Conservation (phyloP, 2,329 filamentous ascomycete species). For the Alternaria sp. region DNA sequence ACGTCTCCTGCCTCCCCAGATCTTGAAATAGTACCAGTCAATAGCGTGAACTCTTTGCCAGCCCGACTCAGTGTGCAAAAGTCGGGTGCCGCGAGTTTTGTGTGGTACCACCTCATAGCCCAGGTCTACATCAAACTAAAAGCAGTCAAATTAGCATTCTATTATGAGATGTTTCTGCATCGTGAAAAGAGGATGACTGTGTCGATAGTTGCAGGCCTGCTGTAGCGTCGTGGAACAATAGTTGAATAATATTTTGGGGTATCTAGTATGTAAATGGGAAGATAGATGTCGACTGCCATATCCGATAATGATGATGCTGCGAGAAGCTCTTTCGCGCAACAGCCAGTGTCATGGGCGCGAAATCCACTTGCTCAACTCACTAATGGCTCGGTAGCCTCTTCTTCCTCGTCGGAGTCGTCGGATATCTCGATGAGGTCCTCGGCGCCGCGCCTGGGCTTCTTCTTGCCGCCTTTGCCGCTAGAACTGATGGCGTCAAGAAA, state of each 20-base stretch:
- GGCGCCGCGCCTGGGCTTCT: slow-evolving; percentile 46
- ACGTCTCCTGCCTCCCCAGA: background rate
- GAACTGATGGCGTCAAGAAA: slow-evolving; percentile 71
- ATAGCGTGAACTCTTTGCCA: background rate
- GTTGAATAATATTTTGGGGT: slow-evolving; percentile 6
- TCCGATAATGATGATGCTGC: background rate
- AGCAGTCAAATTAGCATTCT: background rate
- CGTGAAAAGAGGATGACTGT: background rate
- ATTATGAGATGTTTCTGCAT: background rate
- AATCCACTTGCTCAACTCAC: slow-evolving; percentile 16
- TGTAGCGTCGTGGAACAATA: background rate
- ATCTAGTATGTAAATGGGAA: slow-evolving; percentile 10
- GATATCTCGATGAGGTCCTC: slow-evolving; percentile 44
- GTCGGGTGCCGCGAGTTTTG: background rate
- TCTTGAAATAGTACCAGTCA: background rate
- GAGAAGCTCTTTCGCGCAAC: slow-evolving; percentile 1
- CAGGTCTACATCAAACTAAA: background rate
- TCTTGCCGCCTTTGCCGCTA: slow-evolving; percentile 50
- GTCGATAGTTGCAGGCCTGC: background rate
- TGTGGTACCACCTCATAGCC: background rate
- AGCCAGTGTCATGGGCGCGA: slow-evolving; percentile 4
- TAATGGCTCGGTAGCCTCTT: slow-evolving; percentile 13
- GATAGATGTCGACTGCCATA: background rate
- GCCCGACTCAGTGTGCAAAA: background rate
- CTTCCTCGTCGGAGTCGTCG: slow-evolving; percentile 40